These are phyloP conservation scores for Herpotrichia juniperi DNA, from an alignment of 2,329 filamentous ascomycete species.

Conservation along the genomic window DNA sequence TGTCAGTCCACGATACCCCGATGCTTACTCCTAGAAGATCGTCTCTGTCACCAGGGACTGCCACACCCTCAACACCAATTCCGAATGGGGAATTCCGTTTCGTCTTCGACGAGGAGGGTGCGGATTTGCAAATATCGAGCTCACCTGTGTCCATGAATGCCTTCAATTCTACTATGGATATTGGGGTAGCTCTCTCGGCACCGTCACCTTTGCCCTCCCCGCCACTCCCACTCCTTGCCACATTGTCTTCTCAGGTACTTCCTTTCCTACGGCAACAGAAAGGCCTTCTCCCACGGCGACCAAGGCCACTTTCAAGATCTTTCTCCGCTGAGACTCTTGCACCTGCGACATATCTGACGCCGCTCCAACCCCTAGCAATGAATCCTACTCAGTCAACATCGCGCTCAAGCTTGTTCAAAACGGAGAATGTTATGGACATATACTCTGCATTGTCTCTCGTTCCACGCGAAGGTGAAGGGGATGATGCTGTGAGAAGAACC, in stretches of 20 bases:
- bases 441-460: constrained; percentile 7
- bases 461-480: not conserved
- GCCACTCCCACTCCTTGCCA: constrained; percentile 8
- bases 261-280: not conserved
- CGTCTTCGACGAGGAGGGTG: constrained; percentile 6
- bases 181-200: constrained; percentile 12
- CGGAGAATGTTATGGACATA: constrained; percentile 6
- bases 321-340: constrained; percentile 3
- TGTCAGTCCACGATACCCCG: constrained; percentile 23
- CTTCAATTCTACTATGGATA: constrained; percentile 1
- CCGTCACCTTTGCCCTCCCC: not conserved
- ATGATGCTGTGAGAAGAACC: not conserved
- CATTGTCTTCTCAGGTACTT: constrained; percentile 14
- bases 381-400: not conserved
- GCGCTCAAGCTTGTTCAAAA: not conserved
- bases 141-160: not conserved
- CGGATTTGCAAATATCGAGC: not conserved
- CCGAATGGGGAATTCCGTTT: constrained; percentile 18
- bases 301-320: not conserved
- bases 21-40: constrained; percentile 5
- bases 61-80: constrained; percentile 6
- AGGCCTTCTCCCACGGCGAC: not conserved
- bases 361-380: not conserved
- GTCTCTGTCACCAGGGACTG: not conserved
- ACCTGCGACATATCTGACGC: not conserved